Conservation (phyloP, 1,284 basidiomycete species). For the Rhodotorula sp. region DNA sequence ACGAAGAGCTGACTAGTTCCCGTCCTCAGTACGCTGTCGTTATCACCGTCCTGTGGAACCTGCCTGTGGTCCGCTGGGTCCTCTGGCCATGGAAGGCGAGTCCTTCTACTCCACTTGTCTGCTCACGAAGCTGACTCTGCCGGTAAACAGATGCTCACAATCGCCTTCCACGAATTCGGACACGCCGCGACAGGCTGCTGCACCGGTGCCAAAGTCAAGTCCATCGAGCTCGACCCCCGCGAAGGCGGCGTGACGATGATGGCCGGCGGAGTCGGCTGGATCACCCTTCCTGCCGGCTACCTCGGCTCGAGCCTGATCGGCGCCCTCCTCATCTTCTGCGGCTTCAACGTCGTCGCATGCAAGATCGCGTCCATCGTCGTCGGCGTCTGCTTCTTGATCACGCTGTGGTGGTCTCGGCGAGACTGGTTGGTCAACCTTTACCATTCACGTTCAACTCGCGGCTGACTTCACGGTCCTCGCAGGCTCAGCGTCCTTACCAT, state of each 20-base stretch:
- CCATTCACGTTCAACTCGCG: neutral
- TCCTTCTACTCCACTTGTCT: constrained; percentile 72
- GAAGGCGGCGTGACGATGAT: constrained; percentile 75
- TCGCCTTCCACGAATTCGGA: constrained; percentile 30
- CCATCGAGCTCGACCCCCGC: constrained; percentile 77
- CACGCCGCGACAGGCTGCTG: constrained; percentile 57
- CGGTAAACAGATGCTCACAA: constrained; percentile 21
- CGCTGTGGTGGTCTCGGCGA: constrained; percentile 78
- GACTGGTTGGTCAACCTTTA: constrained; percentile 66
- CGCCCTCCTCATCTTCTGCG: constrained; percentile 82
- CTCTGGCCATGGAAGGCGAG: constrained; percentile 87
- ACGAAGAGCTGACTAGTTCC: neutral
- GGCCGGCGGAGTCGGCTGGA: constrained; percentile 83
- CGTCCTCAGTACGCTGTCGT: constrained; percentile 59
- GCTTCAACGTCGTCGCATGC: constrained; percentile 86
- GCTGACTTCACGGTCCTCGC: too few relatives aligned
- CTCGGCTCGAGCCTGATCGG: constrained; percentile 83
- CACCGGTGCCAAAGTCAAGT: constrained; percentile 88
- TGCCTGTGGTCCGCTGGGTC: constrained; percentile 68
- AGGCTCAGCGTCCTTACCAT: constrained; percentile 49
- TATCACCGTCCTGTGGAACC: constrained; percentile 67
- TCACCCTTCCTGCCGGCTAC: constrained; percentile 81
- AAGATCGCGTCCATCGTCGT: constrained; percentile 83
- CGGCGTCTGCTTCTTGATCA: constrained; percentile 83
- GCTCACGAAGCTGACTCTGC: too few relatives aligned